These are phyloP conservation scores for Candida dubliniensis DNA, from an alignment of 1,139 yeast genomes.

Conservation along the genomic window DNA sequence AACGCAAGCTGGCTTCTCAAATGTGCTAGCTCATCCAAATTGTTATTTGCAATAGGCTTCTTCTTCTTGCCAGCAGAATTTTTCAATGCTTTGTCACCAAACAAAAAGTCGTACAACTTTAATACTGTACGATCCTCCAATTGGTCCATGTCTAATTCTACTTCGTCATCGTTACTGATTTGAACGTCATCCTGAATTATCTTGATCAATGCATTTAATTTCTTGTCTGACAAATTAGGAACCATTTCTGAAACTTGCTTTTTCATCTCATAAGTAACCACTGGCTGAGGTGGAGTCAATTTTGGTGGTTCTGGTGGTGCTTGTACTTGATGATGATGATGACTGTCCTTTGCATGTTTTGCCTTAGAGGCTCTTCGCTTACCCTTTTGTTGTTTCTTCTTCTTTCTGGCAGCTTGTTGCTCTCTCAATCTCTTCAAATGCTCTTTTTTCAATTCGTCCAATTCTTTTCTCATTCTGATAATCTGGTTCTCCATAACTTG, in stretches of 20 bases:
- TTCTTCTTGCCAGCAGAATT: constrained; percentile 48
- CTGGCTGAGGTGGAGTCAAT: constrained; percentile 26
- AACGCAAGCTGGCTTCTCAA: constrained; percentile 80
- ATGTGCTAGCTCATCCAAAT: constrained; percentile 77
- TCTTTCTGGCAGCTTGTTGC: constrained; percentile 45
- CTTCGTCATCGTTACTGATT: constrained; percentile 74
- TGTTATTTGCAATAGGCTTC: constrained; percentile 60
- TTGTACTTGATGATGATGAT: constrained; percentile 5
- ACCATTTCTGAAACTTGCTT: constrained; percentile 88
- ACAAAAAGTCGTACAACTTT: constrained; percentile 78
- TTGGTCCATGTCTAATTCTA: constrained; percentile 94
- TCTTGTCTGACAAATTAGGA: constrained; percentile 74
- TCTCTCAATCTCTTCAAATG: constrained; percentile 58
- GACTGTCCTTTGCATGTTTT: constrained; percentile 5
- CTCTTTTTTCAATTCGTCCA: constrained; percentile 74
- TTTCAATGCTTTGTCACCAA: constrained; percentile 53
- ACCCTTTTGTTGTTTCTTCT: constrained; percentile 50
- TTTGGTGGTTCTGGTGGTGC: constrained; percentile 14
- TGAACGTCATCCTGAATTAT: constrained; percentile 87
- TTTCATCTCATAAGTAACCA: constrained; percentile 93
- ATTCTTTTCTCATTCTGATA: constrained; percentile 79
- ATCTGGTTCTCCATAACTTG: constrained; percentile 85
- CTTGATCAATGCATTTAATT: constrained; percentile 77
- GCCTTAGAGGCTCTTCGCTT: constrained; percentile 16
- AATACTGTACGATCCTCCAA: constrained; percentile 82